Conservation (phyloP, 225 moss, liverwort and hornwort genomes). For the Asterella californica region DNA sequence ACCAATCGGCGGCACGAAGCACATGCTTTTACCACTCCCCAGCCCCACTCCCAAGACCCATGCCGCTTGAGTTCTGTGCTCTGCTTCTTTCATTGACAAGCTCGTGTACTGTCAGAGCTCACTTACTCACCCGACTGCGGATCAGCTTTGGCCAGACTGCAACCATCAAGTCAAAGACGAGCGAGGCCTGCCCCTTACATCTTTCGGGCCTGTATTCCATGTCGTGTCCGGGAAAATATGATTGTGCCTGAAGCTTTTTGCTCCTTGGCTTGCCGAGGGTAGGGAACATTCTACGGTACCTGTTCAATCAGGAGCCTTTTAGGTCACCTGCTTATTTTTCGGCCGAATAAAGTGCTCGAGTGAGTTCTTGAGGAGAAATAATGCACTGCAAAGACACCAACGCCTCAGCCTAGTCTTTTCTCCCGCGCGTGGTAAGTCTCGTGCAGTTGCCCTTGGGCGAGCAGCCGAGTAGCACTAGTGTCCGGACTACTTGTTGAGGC, state of each 20-base stretch:
- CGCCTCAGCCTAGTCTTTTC: not conserved
- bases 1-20: constrained; percentile 7
- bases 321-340: not conserved
- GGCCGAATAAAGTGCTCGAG: not conserved
- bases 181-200: not conserved
- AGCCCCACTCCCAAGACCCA: constrained; percentile 6
- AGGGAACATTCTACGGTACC: not conserved
- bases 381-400: not conserved
- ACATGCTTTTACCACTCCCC: not conserved
- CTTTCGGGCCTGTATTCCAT: not conserved
- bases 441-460: not conserved
- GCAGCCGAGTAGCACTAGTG: not conserved
- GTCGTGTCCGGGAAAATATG: not conserved
- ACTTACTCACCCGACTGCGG: not conserved
- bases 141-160: constrained; percentile 2
- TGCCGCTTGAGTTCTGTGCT: not conserved
- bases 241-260: not conserved
- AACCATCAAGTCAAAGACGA: constrained; percentile 3
- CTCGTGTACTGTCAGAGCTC: constrained; percentile 11
- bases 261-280: not conserved
- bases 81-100: not conserved
- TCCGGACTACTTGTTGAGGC: not conserved
- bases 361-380: not conserved
- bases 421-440: not conserved
- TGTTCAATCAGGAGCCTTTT: not conserved